Evolutionary conservation across 768 basidiomycete genomes (phyloP), one percentile per base, ranked within the genome.

Genomic region (Fistulinella prunicolor): DNA sequence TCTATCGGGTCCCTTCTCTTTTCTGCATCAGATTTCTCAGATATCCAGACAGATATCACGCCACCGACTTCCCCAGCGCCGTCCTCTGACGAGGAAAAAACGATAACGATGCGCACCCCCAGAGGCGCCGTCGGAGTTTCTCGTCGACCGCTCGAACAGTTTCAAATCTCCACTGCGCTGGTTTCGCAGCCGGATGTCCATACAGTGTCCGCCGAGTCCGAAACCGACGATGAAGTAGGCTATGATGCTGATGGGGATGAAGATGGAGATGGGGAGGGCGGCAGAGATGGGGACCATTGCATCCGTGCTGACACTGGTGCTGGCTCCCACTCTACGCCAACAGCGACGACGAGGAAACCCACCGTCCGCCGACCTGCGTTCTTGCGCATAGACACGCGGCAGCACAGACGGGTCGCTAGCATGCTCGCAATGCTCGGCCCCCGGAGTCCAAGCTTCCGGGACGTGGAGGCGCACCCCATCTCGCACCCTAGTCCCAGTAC

Each of bases 171-270:
- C 14, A 7, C 30, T 14, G 23, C n/a, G 14, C 36, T 14, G 23
- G 36, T 35, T 6, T 38, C 42, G 21, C 42, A 38, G n/a, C 21
- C 4, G 3, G 41, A 35, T 17, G 19, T 13, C 4, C 7, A 32
- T 4, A 8, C n/a, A n/a, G n/a, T n/a, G n/a, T n/a, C n/a, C n/a
- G n/a, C n/a, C n/a, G 22, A 32, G 30, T 41, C 30, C 8, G 21
- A 38, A 9, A 29, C 29, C 30, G 21, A 35, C 26, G 59, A 64
- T 13, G 62, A 64, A 35, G 47, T 48, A 23, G 63, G 62, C 21
- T 64, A 64, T 26, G 64, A 64, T 4, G 56, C 62, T 9, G 61
- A 63, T 32, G 45, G 44, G 4, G 62, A 62, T 12, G 44, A 45
- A 4, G 37, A 40, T 3, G 30, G 24, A 1, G 40, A 40, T 6